phyloP scores from a whole-genome alignment of 2,329 filamentous ascomycete species.

The Microcera coccophila region DNA sequence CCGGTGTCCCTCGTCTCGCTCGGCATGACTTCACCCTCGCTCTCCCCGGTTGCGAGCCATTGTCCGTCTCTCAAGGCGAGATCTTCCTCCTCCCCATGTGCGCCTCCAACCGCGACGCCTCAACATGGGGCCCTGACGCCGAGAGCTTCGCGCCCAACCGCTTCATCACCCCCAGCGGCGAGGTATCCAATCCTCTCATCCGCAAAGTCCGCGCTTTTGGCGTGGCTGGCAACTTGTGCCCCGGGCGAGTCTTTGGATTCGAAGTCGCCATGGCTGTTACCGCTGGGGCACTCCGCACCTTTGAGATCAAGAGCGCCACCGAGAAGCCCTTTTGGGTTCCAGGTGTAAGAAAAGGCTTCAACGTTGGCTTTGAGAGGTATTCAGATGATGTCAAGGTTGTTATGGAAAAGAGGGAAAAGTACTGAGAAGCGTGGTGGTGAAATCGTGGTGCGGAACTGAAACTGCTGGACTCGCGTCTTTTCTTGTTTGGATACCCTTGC shows the following conservation, averaged over 20 bases:
- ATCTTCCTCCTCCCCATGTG: conserved; percentile 33
- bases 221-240: conserved; percentile 31
- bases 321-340: conserved; percentile 20
- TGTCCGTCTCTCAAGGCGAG: conserved; percentile 25
- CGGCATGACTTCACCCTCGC: conserved; percentile 26
- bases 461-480: too few species aligned
- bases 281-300: conserved; percentile 24
- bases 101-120: conserved; percentile 27
- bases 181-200: conserved; percentile 16
- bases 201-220: conserved; percentile 31
- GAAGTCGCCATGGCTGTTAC: conserved; percentile 28
- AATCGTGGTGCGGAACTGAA: too few species aligned
- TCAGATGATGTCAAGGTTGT: conserved; percentile 26
- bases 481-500: too few species aligned
- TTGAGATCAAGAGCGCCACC: conserved; percentile 22
- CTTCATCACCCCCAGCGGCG: conserved; percentile 25
- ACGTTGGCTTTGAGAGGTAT: conserved; percentile 31
- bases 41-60: conserved; percentile 12
- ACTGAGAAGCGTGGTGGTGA: background rate
- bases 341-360: conserved; percentile 22
- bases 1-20: conserved; percentile 28
- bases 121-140: conserved; percentile 28
- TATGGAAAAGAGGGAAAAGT: conserved; percentile 15
- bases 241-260: conserved; percentile 29
- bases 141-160: conserved; percentile 24